Conservation (phyloP, 768 basidiomycete genomes). For the Clavaria fumosa region DNA sequence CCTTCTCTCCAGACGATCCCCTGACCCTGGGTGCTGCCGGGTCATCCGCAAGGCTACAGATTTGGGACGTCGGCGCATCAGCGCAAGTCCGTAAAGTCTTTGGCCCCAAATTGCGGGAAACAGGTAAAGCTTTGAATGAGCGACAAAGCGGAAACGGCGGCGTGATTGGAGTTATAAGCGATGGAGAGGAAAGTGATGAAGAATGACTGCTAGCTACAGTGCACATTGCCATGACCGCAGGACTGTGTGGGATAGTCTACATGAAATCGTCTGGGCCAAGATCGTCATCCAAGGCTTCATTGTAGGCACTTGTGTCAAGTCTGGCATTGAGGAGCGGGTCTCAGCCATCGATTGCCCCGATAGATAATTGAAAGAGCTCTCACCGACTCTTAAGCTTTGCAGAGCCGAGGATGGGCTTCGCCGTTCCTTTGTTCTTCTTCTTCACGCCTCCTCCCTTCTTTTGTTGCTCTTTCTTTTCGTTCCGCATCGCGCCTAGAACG, state of each 20-base stretch:
- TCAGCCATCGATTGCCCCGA: constrained; percentile 4
- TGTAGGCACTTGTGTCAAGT: constrained; percentile 67
- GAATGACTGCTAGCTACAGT: constrained; percentile 12
- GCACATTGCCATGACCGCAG: neutral
- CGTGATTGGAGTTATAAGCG: constrained; percentile 51
- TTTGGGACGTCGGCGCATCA: constrained; percentile 91
- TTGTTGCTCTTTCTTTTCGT: constrained; percentile 89
- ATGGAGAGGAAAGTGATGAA: constrained; percentile 52
- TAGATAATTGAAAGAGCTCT: constrained; percentile 9
- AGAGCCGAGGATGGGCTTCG: constrained; percentile 65
- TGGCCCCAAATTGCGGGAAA: constrained; percentile 55
- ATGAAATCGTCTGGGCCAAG: constrained; percentile 73
- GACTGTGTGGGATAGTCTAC: constrained; percentile 35
- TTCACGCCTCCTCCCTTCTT: constrained; percentile 77
- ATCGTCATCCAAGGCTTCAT: constrained; percentile 83
- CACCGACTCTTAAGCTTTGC: constrained; percentile 53
- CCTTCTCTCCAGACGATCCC: constrained; percentile 89
- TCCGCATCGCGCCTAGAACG: constrained; percentile 72
- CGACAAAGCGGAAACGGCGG: constrained; percentile 40
- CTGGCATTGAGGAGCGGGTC: constrained; percentile 21
- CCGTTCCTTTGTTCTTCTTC: constrained; percentile 63
- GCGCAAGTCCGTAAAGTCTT: constrained; percentile 73
- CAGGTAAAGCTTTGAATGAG: constrained; percentile 54
- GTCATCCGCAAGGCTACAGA: constrained; percentile 82
- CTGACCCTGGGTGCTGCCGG: constrained; percentile 90